phyloP scores from a whole-genome alignment of 495 filamentous ascomycete genomes.

The Evernia prunastri region DNA sequence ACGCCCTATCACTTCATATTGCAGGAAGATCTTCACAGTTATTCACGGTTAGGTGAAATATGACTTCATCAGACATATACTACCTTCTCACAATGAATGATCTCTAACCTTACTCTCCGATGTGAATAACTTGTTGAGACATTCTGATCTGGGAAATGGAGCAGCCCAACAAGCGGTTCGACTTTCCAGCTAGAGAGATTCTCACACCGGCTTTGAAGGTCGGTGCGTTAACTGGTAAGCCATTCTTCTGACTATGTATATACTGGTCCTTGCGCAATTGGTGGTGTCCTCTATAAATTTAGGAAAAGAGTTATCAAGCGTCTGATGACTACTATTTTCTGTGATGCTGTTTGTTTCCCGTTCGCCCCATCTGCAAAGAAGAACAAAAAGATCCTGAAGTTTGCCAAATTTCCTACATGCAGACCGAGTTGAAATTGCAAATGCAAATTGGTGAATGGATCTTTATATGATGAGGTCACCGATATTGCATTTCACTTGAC shows the following conservation, averaged over 20 bases:
- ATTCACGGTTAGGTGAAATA: neutral
- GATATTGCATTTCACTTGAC: neutral
- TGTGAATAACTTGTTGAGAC: too few species aligned
- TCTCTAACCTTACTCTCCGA: too few species aligned
- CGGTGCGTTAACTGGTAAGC: slow-evolving; percentile 49
- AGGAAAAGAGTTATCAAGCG: neutral
- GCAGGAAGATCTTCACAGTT: neutral
- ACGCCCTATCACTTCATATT: slow-evolving; percentile 7
- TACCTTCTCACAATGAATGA: neutral
- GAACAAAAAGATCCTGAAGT: neutral
- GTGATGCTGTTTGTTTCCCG: neutral
- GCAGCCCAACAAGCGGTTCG: neutral
- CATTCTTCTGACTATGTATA: slow-evolving; percentile 2
- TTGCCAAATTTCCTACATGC: neutral
- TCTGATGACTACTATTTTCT: neutral
- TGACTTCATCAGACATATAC: neutral
- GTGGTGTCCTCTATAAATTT: neutral
- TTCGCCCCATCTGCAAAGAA: neutral
- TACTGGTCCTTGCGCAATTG: neutral
- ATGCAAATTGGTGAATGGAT: neutral
- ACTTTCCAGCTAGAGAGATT: slow-evolving; percentile 18
- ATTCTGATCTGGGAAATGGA: neutral
- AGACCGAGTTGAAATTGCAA: neutral
- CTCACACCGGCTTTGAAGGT: slow-evolving; percentile 43
- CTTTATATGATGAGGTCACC: neutral